Evolutionary conservation across 495 filamentous ascomycete species (phyloP).

Genomic region (Penicillium manginii): DNA sequence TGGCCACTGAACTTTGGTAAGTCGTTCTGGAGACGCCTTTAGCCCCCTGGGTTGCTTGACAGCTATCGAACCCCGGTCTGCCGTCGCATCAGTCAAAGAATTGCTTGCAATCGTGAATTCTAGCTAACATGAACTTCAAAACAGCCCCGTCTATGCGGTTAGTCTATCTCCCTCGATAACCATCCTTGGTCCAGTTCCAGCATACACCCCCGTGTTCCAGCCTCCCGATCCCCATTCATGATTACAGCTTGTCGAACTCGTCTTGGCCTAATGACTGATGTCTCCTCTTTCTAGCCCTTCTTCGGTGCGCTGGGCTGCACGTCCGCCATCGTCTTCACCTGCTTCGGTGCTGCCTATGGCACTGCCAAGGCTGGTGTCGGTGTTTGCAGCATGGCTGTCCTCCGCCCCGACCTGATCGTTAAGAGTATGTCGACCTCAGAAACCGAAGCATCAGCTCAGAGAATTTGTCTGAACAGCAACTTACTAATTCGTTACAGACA

Average conservation of each 20-base stretch:
- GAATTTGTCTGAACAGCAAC: background rate
- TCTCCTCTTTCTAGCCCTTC: slow-evolving; percentile 71
- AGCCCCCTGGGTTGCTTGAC: slow-evolving; percentile 32
- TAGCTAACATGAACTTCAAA: slow-evolving; percentile 44
- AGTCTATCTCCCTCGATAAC: slow-evolving; percentile 52
- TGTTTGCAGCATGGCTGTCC: slow-evolving; percentile 97
- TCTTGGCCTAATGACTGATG: slow-evolving; percentile 31
- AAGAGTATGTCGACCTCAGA: slow-evolving; percentile 74
- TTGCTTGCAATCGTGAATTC: slow-evolving; percentile 19
- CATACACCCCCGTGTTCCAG: slow-evolving; percentile 21
- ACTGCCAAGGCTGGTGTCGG: slow-evolving; percentile 99
- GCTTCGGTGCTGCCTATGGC: slow-evolving; percentile 97
- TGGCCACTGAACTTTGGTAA: slow-evolving; percentile 71
- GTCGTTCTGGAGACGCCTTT: slow-evolving; percentile 43
- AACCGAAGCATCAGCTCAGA: background rate
- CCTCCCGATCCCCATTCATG: slow-evolving; percentile 20
- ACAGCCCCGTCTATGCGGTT: slow-evolving; percentile 97
- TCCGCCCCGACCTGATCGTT: slow-evolving; percentile 96
- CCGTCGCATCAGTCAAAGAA: slow-evolving; percentile 10
- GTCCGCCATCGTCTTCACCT: slow-evolving; percentile 97
- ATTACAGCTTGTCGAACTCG: slow-evolving; percentile 1
- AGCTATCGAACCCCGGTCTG: slow-evolving; percentile 34
- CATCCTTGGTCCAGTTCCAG: slow-evolving; percentile 4
- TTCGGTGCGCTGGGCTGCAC: slow-evolving; percentile 99
- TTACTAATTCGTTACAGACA: slow-evolving; percentile 64